These are phyloP conservation scores for Backusella parvicylindrica DNA, from an alignment of 192 early-diverging fungal species.

Conservation along the genomic window DNA sequence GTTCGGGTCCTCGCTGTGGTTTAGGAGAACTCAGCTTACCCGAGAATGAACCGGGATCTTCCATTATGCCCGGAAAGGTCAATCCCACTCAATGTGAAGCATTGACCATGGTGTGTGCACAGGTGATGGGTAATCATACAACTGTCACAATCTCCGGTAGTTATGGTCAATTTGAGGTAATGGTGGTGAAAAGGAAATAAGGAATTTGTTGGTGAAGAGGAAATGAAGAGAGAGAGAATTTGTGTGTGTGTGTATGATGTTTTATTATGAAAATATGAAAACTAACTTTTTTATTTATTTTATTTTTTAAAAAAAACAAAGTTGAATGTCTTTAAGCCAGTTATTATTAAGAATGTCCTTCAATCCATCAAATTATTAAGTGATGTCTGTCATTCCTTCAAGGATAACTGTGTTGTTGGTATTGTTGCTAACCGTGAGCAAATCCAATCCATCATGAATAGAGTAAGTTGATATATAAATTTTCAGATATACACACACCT, in stretches of 20 bases:
- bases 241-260: no score
- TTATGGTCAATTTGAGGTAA: constrained; percentile 93
- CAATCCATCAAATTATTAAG: constrained; percentile 85
- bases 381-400: constrained; percentile 85
- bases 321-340: constrained; percentile 99
- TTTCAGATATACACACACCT: no score
- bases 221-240: neutral
- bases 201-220: neutral
- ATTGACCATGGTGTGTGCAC: constrained; percentile 98
- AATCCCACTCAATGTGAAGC: constrained; percentile 99
- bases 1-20: constrained; percentile 96
- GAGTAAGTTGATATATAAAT: constrained; percentile 34
- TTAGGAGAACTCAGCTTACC: constrained; percentile 93
- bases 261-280: no score
- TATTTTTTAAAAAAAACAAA: constrained; percentile 17
- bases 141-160: constrained; percentile 86
- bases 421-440: constrained; percentile 86
- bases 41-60: constrained; percentile 98
- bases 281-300: neutral
- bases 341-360: constrained; percentile 94
- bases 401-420: constrained; percentile 88
- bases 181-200: neutral
- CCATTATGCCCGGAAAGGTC: constrained; percentile 99
- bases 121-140: constrained; percentile 98
- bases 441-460: constrained; percentile 79